These are phyloP conservation scores for Nowakowskiella sp. DNA, from an alignment of 192 early-diverging fungal genomes.

Conservation along the genomic window DNA sequence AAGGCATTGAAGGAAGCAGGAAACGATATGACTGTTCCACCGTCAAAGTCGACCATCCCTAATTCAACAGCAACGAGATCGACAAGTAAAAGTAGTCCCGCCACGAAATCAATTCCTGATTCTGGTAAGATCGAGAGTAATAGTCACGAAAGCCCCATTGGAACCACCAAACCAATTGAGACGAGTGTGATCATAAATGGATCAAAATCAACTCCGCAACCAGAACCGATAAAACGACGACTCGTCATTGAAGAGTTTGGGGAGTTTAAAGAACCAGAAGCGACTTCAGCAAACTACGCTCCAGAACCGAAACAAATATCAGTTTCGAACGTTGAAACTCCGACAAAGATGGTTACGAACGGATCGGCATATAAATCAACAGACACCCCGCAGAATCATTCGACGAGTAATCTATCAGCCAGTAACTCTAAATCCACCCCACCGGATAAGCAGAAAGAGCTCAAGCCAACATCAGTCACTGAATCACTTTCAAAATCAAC, in stretches of 20 bases:
- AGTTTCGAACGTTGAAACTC: not conserved
- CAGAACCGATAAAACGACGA: constrained; percentile 32
- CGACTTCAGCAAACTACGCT: not conserved
- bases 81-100: not conserved
- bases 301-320: constrained; percentile 2
- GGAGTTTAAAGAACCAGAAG: constrained; percentile 15
- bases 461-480: too few relatives aligned
- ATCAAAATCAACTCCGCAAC: not conserved
- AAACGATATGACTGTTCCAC: too few relatives aligned
- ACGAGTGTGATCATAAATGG: not conserved
- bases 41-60: too few relatives aligned
- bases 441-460: too few relatives aligned
- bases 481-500: too few relatives aligned
- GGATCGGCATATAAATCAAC: too few relatives aligned
- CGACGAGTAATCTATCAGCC: too few relatives aligned
- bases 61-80: too few relatives aligned
- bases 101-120: too few relatives aligned
- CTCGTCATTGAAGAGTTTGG: constrained; percentile 48
- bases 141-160: constrained; percentile 5
- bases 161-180: not conserved
- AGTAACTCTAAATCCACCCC: too few relatives aligned
- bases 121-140: too few relatives aligned
- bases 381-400: too few relatives aligned
- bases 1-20: not conserved
- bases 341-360: not conserved